Conservation (phyloP, 148 eudicot genomes). For the Vaccinium myrtillus region DNA sequence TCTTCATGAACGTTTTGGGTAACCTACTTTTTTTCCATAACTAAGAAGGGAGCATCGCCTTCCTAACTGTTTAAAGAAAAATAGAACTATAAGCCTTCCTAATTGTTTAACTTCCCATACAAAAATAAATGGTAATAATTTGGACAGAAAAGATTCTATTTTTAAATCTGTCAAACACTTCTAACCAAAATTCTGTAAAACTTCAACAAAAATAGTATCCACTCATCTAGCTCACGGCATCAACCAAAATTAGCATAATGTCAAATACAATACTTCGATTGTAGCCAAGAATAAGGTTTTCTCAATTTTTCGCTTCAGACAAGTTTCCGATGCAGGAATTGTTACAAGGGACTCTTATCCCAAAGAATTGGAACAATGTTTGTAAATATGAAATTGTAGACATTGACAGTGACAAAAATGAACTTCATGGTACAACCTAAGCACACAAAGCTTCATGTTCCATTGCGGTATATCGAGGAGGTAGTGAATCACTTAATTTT, state of each 20-base stretch:
- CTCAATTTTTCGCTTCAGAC: not conserved
- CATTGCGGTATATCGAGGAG: conserved; percentile 57
- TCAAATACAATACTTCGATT: not conserved
- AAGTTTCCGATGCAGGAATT: not conserved
- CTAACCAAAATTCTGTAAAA: not conserved
- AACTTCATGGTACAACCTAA: conserved; percentile 26
- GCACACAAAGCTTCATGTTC: conserved; percentile 58
- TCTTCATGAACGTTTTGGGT: too few species aligned
- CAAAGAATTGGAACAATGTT: not conserved
- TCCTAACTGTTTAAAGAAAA: not conserved
- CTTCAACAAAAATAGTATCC: not conserved
- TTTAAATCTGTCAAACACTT: not conserved
- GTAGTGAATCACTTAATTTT: conserved; percentile 50
- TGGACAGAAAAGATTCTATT: not conserved
- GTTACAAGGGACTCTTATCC: conserved; percentile 6
- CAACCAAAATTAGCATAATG: not conserved
- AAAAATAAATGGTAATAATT: not conserved
- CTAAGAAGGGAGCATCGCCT: not conserved
- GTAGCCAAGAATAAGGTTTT: not conserved
- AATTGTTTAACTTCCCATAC: not conserved
- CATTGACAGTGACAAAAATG: not conserved
- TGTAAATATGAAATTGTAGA: not conserved
- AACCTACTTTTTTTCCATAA: too few species aligned
- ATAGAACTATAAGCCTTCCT: not conserved
- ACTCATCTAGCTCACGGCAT: not conserved